Base-by-base conservation (phyloP, 805 yeast genomes). In the Maudiozyma barnettii region DNA sequence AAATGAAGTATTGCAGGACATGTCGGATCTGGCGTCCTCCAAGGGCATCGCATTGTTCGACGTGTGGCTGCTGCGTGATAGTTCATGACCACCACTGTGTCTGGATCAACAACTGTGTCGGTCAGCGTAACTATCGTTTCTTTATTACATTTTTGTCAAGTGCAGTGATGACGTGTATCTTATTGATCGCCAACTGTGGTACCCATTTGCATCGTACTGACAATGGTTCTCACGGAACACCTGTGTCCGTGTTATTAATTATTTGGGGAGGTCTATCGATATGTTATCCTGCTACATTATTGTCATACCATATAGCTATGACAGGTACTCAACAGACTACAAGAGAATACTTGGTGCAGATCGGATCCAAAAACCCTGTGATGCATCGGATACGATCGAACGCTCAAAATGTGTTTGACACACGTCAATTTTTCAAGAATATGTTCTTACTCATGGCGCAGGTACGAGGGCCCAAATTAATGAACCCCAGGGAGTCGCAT, bases 1-100 rank as follows among this genome's bases (percentile, higher is more conserved):
- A 74, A 1, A 77, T 78, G 21, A 77, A 77, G 54, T 82, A 81
- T 59, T 82, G 90, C 55, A 43, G 74, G 1, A 72, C 82, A 0
- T 86, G 95, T 57, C 66, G 75, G 29, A 72, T 79, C 39, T 85
- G 95, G 91, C 65, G 91, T 53, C 82, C 88, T 9, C 86, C 89
- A 1, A 65, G 95, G 45, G 66, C 89, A 0, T 77, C 82, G 47
- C 95, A 86, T 62, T 86, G 95, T 57, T 71, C 81, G 1, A 69
- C 70, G 2, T 86, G 95, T 64, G 78, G 77, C 51, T 69, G 70
- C 7, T 87, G 95, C 57, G 69, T 84, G 18, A 59, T 71, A 33
- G 61, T 70, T 49, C 82, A 79, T 58, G 95, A 84, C 58, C 87
- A 81, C 57, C 87, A 81, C 61, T 83, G 90, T 58, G 54, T 70